Base-by-base conservation (phyloP, 2,329 filamentous ascomycete species). In the Basipetospora sp. region DNA sequence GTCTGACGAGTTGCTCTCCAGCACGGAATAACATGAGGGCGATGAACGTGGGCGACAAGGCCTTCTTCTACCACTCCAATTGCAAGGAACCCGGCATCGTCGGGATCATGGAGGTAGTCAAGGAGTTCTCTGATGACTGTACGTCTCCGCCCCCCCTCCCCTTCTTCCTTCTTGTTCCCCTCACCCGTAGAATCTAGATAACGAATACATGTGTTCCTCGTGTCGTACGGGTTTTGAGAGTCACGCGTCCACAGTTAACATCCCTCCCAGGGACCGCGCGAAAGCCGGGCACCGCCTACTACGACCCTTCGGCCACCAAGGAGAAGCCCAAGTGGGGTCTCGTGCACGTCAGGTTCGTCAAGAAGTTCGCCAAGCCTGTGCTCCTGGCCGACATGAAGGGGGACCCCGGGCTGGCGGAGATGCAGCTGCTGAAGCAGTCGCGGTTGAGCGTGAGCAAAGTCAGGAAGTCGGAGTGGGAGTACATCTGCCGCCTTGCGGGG, bases 21-120 rank as follows among this genome's bases (percentile, higher is more conserved):
- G 88, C 88, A 5, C 75, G 84, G 18, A 96, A 94, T 51, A 85
- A 94, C 53, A 77, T 98, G 60, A 74, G 83, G 20, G 73, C 76
- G 8, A 98, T 98, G 90, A 86, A 83, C 49, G 76, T 77, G 40
- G 87, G 87, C 36, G 90, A 98, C 52, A 67, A 87, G 22, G 87
- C 86, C 18, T 96, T 98, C 62, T 96, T 98, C 62, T 96, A 96
- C 54, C 88, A 94, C 58, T 93, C 83, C 33, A 93, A 90, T 50
- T 90, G 83, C 59, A 93, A 92, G 54, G 72, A 79, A 17, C 86
- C 87, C 0, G 88, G 83, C 3, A 85, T 96, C 34, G 85, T 79
- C 2, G 87, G 87, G 2, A 73, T 79, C 14, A 87, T 94, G 80
- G 81, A 90, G 50, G 81, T 98, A 44, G 86, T 92, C 13, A 69